These are phyloP conservation scores for Pneumocystis oryctolagi DNA, from an alignment of 1,139 yeast species.

Conservation along the genomic window DNA sequence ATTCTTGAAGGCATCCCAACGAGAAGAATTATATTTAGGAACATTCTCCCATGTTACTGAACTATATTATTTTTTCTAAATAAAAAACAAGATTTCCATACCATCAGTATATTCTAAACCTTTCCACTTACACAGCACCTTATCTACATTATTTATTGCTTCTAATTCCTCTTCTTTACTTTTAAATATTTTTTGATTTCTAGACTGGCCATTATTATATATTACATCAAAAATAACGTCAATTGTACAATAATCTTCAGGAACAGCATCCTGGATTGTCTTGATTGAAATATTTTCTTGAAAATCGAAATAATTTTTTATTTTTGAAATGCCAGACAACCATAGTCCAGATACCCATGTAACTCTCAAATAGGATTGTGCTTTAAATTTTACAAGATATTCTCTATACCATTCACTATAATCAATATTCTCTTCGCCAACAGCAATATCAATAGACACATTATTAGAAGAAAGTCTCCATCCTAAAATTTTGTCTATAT, in stretches of 20 bases:
- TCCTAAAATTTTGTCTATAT: slow-evolving; percentile 6
- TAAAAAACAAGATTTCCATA: not conserved
- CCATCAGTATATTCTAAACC: slow-evolving; percentile 15
- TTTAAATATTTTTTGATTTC: slow-evolving; percentile 11
- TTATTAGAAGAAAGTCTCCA: not conserved
- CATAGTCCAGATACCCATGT: slow-evolving; percentile 16
- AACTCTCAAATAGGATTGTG: slow-evolving; percentile 12
- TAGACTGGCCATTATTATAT: slow-evolving; percentile 6
- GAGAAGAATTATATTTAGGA: slow-evolving; percentile 8
- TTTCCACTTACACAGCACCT: slow-evolving; percentile 15
- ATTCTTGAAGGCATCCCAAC: slow-evolving; percentile 10
- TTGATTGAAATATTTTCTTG: slow-evolving; percentile 9
- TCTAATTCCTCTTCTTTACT: slow-evolving; percentile 12
- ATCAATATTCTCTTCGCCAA: slow-evolving; percentile 2
- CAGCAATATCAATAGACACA: slow-evolving; percentile 2
- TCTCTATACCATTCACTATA: slow-evolving; percentile 6
- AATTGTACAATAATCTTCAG: slow-evolving; percentile 13
- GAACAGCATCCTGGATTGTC: slow-evolving; percentile 6
- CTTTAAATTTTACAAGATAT: slow-evolving; percentile 15
- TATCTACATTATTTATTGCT: slow-evolving; percentile 9
- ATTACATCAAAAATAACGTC: slow-evolving; percentile 14
- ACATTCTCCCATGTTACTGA: slow-evolving; percentile 14
- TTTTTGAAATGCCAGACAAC: slow-evolving; percentile 11
- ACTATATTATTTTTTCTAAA: not conserved
- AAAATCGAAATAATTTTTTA: slow-evolving; percentile 12